These are phyloP conservation scores for Leucoagaricus sp. DNA, from an alignment of 1,284 basidiomycete species.

Conservation along the genomic window DNA sequence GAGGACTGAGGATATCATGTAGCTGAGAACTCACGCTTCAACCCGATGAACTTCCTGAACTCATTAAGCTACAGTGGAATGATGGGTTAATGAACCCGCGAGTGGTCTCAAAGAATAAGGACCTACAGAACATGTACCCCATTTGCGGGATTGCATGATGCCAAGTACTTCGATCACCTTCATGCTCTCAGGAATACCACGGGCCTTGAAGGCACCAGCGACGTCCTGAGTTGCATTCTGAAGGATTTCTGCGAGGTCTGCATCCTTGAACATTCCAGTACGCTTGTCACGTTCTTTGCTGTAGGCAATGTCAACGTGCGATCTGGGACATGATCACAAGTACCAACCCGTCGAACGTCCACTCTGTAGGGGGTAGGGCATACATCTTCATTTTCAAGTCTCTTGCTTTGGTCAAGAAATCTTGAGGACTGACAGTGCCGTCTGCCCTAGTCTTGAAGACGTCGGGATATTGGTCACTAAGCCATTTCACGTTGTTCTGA, in stretches of 20 bases:
- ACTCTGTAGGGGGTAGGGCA: constrained; percentile 39
- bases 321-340: not conserved
- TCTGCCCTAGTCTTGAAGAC: constrained; percentile 48
- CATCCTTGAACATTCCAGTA: constrained; percentile 70
- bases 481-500: constrained; percentile 61
- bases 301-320: constrained; percentile 3
- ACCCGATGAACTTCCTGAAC: constrained; percentile 48
- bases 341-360: constrained; percentile 57
- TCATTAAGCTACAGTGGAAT: constrained; percentile 43
- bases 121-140: constrained; percentile 75
- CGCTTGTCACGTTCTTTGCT: constrained; percentile 58
- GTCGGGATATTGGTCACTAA: constrained; percentile 46
- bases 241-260: constrained; percentile 65
- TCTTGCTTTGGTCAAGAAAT: constrained; percentile 42
- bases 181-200: constrained; percentile 69
- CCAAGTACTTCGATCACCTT: constrained; percentile 74
- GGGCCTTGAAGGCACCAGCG: constrained; percentile 77
- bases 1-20: not conserved
- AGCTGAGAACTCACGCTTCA: constrained; percentile 36
- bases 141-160: constrained; percentile 68
- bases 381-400: not conserved
- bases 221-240: constrained; percentile 65
- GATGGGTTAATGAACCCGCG: not conserved
- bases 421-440: constrained; percentile 33
- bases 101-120: not conserved